Conservation (phyloP, 306 rosid genomes). For the Cucumis sativus region Cucumber_9930_V3 NC_026656.2:18225501-18226000, state of each 20-base stretch:
- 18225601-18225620: constrained; percentile 35
- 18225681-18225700: constrained; percentile 33
- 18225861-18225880: neutral
- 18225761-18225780: constrained; percentile 22
- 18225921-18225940: constrained; percentile 19
- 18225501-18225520: constrained; percentile 54
- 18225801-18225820: constrained; percentile 47
- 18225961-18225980: constrained; percentile 20
- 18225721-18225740: constrained; percentile 40
- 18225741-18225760: constrained; percentile 47
- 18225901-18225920: constrained; percentile 28
- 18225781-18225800: constrained; percentile 27
- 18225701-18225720: constrained; percentile 48
- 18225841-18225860: too few species aligned
- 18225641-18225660: constrained; percentile 19
- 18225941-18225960: constrained; percentile 16
- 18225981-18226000: constrained; percentile 17
- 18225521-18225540: constrained; percentile 26
- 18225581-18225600: constrained; percentile 40
- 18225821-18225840: neutral
- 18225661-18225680: constrained; percentile 29
- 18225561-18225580: constrained; percentile 14
- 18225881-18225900: neutral
- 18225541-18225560: constrained; percentile 26
- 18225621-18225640: constrained; percentile 14